Evolutionary conservation across 2,329 filamentous ascomycete genomes (phyloP).

Genomic region (Microcyclosporella mali): DNA sequence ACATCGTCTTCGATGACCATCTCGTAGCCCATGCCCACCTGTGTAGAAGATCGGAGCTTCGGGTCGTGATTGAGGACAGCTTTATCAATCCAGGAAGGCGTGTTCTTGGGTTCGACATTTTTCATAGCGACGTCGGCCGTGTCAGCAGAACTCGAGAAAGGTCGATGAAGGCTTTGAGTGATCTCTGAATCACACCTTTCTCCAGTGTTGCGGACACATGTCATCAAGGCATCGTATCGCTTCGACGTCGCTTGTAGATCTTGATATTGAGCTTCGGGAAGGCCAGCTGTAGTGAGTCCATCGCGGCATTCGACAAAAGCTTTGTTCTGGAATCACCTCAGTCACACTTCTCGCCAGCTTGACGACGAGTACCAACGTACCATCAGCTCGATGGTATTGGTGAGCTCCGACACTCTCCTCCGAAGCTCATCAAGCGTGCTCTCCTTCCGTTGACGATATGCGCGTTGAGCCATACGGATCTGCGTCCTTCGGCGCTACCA

Average conservation of each 20-base stretch:
- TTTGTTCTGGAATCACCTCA: conserved; percentile 39
- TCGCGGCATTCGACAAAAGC: conserved; percentile 51
- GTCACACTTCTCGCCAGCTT: too few species aligned
- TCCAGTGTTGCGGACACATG: conserved; percentile 18
- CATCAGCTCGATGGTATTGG: conserved; percentile 66
- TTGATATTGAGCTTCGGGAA: conserved; percentile 15
- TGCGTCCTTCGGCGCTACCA: conserved; percentile 71
- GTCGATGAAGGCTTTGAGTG: not conserved
- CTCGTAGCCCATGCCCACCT: conserved; percentile 24
- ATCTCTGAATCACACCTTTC: conserved; percentile 10
- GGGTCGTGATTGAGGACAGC: conserved; percentile 10
- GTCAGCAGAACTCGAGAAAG: conserved; percentile 1
- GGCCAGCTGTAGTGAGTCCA: conserved; percentile 14
- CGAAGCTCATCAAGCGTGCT: conserved; percentile 69
- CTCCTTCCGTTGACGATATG: conserved; percentile 80
- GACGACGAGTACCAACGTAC: too few species aligned
- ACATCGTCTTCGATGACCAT: conserved; percentile 11
- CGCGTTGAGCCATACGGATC: conserved; percentile 77
- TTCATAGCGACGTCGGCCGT: not conserved
- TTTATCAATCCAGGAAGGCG: conserved; percentile 25
- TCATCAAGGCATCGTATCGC: conserved; percentile 19
- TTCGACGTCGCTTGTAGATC: conserved; percentile 19
- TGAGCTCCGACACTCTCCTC: conserved; percentile 62
- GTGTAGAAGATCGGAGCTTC: conserved; percentile 1
- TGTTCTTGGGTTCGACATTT: conserved; percentile 17